Conservation (phyloP, 805 yeast genomes). For the Sugiyamaella floridensis region DNA sequence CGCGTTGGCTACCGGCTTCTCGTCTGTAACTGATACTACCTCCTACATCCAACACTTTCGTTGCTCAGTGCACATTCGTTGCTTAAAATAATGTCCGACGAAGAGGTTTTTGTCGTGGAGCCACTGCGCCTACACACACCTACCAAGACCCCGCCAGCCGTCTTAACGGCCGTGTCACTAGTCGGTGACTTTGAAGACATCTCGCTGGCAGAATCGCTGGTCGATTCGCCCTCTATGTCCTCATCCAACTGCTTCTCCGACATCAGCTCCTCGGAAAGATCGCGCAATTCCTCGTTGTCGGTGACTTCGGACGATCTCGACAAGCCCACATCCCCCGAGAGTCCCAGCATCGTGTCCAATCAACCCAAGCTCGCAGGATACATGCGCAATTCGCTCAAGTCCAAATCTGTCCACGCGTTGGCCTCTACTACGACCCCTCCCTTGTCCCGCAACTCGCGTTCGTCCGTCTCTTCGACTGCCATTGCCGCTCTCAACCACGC, state of each 20-base stretch:
- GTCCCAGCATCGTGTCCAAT: neutral
- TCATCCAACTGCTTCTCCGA: conserved; percentile 11
- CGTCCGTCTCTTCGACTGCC: neutral
- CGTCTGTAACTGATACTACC: too few species aligned
- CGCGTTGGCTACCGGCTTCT: too few species aligned
- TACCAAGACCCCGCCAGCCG: neutral
- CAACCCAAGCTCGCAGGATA: conserved; percentile 13
- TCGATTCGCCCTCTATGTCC: conserved; percentile 12
- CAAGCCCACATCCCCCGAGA: neutral
- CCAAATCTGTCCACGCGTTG: conserved; percentile 7
- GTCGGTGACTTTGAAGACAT: conserved; percentile 18
- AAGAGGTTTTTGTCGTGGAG: neutral
- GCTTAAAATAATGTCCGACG: neutral
- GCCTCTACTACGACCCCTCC: neutral
- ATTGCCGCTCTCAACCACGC: neutral
- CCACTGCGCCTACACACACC: neutral
- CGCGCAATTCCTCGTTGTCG: conserved; percentile 7
- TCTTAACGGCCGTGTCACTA: neutral
- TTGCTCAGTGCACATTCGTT: neutral
- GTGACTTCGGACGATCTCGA: conserved; percentile 4
- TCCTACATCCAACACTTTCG: too few species aligned
- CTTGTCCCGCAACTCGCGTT: neutral
- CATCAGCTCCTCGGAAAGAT: conserved; percentile 6
- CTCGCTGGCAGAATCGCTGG: conserved; percentile 12
- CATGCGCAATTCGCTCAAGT: conserved; percentile 13